Evolutionary conservation across 768 basidiomycete species (phyloP), one percentile per base, ranked within the genome.

Genomic region (Amanita jacksonii): DNA sequence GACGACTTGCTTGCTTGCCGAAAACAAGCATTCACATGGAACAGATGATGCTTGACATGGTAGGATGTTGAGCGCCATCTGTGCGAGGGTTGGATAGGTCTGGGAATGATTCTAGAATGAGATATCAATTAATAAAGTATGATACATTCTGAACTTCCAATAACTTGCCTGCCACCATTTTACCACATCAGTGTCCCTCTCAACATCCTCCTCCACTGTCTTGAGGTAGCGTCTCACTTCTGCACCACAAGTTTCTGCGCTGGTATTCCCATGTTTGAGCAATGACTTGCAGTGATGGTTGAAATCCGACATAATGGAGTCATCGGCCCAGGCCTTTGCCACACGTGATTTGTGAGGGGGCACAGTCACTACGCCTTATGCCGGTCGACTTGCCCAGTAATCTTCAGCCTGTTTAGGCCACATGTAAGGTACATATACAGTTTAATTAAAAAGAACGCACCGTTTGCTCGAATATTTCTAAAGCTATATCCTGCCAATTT

Each of bases 401-500:
- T 22, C n/a, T 15, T 28, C 40, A 3, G 15, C 19, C 40, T 41
- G 25, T 30, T 28, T 16, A 16, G 24, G 31, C n/a, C n/a, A 15
- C 3, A 41, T 28, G 25, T 18, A 41, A 41, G 40, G 5, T 30
- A 15, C 5, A 15, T 41, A 30, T 5, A 13, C 16, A 30, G 19
- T 40, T 5, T 22, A 6, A 9, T 28, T 9, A 41, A 32, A 9
- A 3, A 30, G 2, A 3, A 41, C 25, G 13, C 19, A 30, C 40
- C 13, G 25, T 30, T 18, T 18, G 10, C 25, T 41, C 40, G 16
- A 41, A 22, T 2, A 41, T 32, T n/a, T 41, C 5, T 27, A 5
- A 30, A 13, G 40, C 40, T 30, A 16, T 32, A 5, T 41, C 40
- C 13, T 30, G 27, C 40, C 40, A 41, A 20, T 41, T 30, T 30